Percentiles rank a stretch among this genome's conserved stretches.
These are phyloP conservation scores for Sugiyamaella qingdaonensis DNA, from an alignment of 805 yeast species.

Conservation along the genomic window DNA sequence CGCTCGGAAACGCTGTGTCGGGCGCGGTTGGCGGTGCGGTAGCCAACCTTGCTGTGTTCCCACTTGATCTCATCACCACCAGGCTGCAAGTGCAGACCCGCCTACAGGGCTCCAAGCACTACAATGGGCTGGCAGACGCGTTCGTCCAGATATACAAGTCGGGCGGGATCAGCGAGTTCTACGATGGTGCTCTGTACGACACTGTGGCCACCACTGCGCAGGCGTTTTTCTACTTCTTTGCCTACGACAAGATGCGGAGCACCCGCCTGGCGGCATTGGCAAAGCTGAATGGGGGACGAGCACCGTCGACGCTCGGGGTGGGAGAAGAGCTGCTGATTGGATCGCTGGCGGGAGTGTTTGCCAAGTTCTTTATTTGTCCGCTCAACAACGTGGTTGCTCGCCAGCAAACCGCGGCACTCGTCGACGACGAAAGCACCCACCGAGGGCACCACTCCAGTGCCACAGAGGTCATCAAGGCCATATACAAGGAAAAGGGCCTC, in stretches of 20 bases:
- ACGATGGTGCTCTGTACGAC: slow-evolving; percentile 66
- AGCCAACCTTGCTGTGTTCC: slow-evolving; percentile 29
- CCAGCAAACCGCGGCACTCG: slow-evolving; percentile 25
- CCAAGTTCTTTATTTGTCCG: slow-evolving; percentile 32
- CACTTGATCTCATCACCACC: slow-evolving; percentile 31
- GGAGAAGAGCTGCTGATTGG: slow-evolving; percentile 31
- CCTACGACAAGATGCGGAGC: slow-evolving; percentile 29
- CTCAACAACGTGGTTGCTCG: slow-evolving; percentile 30
- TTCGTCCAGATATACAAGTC: slow-evolving; percentile 61
- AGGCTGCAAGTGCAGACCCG: slow-evolving; percentile 31
- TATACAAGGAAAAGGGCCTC: slow-evolving; percentile 29
- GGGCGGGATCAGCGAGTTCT: slow-evolving; percentile 72
- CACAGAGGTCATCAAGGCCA: slow-evolving; percentile 21
- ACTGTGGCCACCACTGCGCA: slow-evolving; percentile 29
- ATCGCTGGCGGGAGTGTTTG: slow-evolving; percentile 31
- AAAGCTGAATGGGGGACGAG: slow-evolving; percentile 16
- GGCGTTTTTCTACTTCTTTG: slow-evolving; percentile 32
- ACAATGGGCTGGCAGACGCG: slow-evolving; percentile 71
- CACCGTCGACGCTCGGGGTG: slow-evolving; percentile 28
- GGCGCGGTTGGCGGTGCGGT: slow-evolving; percentile 34
- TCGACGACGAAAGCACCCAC: not conserved
- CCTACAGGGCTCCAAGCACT: slow-evolving; percentile 26
- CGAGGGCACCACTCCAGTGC: slow-evolving; percentile 5
- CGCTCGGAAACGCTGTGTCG: slow-evolving; percentile 28
- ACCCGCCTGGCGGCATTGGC: slow-evolving; percentile 16